A percentile compares a stretch with the other conserved stretches of the same genome.
Conservation (phyloP, 768 basidiomycete species). For the Mycena rosella region DNA sequence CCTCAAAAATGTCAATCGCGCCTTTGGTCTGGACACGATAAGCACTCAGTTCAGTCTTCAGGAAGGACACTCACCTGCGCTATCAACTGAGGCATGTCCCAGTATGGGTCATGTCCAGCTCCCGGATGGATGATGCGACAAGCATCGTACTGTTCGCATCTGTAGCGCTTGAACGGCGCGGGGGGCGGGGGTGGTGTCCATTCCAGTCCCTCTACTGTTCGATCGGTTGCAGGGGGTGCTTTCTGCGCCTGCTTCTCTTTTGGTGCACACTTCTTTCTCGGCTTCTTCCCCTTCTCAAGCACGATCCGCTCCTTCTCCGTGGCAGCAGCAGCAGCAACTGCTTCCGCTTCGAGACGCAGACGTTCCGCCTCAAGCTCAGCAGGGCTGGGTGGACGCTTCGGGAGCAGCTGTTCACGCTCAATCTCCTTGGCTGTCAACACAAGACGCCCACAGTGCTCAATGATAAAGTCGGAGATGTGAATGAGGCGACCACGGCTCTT, state of each 20-base stretch:
- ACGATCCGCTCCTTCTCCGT: slow-evolving; percentile 19
- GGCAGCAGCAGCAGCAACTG: slow-evolving; percentile 11
- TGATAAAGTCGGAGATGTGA: slow-evolving; percentile 39
- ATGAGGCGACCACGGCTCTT: slow-evolving; percentile 33
- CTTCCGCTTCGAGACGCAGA: slow-evolving; percentile 10
- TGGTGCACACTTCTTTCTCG: slow-evolving; percentile 18
- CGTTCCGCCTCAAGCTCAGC: slow-evolving; percentile 14
- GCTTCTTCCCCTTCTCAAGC: slow-evolving; percentile 6
- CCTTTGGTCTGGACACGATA: slow-evolving; percentile 10
- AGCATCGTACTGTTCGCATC: slow-evolving; percentile 24
- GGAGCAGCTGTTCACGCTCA: slow-evolving; percentile 17
- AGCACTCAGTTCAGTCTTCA: not conserved
- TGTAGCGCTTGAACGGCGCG: slow-evolving; percentile 19
- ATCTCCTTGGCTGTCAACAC: slow-evolving; percentile 31
- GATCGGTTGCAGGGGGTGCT: slow-evolving; percentile 24
- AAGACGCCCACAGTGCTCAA: slow-evolving; percentile 36
- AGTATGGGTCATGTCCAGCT: slow-evolving; percentile 39
- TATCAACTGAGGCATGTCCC: slow-evolving; percentile 41
- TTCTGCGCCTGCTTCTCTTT: slow-evolving; percentile 8
- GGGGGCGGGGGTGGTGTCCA: slow-evolving; percentile 34
- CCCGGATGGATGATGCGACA: slow-evolving; percentile 42
- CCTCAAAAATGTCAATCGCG: slow-evolving; percentile 37
- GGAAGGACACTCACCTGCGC: slow-evolving; percentile 31
- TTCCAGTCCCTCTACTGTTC: slow-evolving; percentile 23
- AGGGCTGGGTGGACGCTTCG: slow-evolving; percentile 24